phyloP scores from a whole-genome alignment of 2,329 filamentous ascomycete species.

The Alternaria brassicae region DNA sequence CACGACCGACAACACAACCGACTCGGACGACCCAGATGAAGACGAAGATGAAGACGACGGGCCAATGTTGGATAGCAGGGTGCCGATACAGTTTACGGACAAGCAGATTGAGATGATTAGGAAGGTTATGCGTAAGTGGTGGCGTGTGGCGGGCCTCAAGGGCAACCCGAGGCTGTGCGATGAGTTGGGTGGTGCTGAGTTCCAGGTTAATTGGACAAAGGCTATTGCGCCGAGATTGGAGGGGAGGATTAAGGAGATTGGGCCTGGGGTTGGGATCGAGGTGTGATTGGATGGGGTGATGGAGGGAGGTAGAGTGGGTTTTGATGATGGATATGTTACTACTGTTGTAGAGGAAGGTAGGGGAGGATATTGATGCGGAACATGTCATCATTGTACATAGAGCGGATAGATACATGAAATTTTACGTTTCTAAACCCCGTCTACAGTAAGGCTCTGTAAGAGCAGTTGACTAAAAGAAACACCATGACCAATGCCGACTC shows the following conservation, averaged over 20 bases:
- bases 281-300: neutral
- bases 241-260: slow-evolving; percentile 68
- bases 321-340: neutral
- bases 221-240: slow-evolving; percentile 80
- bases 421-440: neutral
- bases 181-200: slow-evolving; percentile 65
- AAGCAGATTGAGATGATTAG: slow-evolving; percentile 68
- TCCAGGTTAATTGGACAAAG: slow-evolving; percentile 74
- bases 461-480: too few relatives aligned
- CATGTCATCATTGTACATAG: too few relatives aligned
- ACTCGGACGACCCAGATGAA: slow-evolving; percentile 37
- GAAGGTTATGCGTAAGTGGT: slow-evolving; percentile 76
- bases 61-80: slow-evolving; percentile 51
- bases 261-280: slow-evolving; percentile 3
- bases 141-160: slow-evolving; percentile 69
- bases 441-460: too few relatives aligned
- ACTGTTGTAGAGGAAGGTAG: neutral
- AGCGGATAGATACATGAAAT: neutral
- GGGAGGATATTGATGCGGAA: too few relatives aligned
- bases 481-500: too few relatives aligned
- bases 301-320: neutral
- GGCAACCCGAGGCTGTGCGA: slow-evolving; percentile 58
- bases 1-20: neutral
- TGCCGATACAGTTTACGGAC: slow-evolving; percentile 51
- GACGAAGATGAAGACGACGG: slow-evolving; percentile 52